A percentile compares a stretch with the other conserved stretches of the same genome.
Conservation (phyloP, 2,329 filamentous ascomycete genomes). For the Fragosphaeria purpurea region DNA sequence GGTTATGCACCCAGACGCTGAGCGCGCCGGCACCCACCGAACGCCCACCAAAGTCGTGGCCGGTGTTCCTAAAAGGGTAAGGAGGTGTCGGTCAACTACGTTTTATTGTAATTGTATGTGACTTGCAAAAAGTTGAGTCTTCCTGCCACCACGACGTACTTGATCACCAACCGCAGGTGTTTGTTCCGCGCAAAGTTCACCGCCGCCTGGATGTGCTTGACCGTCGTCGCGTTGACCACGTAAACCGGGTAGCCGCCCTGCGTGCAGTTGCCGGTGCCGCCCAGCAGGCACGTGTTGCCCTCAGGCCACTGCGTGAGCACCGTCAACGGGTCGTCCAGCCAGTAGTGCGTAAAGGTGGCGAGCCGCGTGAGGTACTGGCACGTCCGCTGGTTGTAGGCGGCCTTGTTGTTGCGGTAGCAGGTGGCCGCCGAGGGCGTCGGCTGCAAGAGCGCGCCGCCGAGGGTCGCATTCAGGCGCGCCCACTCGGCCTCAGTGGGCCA, state of each 20-base stretch:
- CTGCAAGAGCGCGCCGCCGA: slow-evolving; percentile 22
- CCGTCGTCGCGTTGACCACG: slow-evolving; percentile 26
- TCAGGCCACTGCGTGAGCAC: slow-evolving; percentile 23
- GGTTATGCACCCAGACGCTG: slow-evolving; percentile 39
- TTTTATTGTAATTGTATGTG: not conserved
- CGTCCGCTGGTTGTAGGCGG: slow-evolving; percentile 14
- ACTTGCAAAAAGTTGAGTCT: not conserved
- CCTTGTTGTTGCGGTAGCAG: slow-evolving; percentile 20
- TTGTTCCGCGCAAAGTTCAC: slow-evolving; percentile 23
- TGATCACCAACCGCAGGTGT: slow-evolving; percentile 26
- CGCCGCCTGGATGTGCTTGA: slow-evolving; percentile 25
- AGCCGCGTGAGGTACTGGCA: slow-evolving; percentile 22
- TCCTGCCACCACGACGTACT: slow-evolving; percentile 14
- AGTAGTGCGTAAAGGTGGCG: slow-evolving; percentile 20
- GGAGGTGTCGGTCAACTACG: not conserved
- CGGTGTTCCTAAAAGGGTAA: slow-evolving; percentile 28
- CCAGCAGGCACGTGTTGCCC: slow-evolving; percentile 21
- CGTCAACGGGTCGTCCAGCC: slow-evolving; percentile 23
- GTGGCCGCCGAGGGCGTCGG: slow-evolving; percentile 21
- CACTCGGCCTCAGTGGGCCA: slow-evolving; percentile 23
- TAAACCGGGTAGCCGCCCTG: slow-evolving; percentile 26
- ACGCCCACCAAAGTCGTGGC: slow-evolving; percentile 36
- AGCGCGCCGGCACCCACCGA: slow-evolving; percentile 36
- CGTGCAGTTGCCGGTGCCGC: slow-evolving; percentile 19
- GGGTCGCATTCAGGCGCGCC: slow-evolving; percentile 19